These are phyloP conservation scores for Colletotrichum destructivum DNA, from an alignment of 2,329 filamentous ascomycete species.

Conservation along the genomic window DNA sequence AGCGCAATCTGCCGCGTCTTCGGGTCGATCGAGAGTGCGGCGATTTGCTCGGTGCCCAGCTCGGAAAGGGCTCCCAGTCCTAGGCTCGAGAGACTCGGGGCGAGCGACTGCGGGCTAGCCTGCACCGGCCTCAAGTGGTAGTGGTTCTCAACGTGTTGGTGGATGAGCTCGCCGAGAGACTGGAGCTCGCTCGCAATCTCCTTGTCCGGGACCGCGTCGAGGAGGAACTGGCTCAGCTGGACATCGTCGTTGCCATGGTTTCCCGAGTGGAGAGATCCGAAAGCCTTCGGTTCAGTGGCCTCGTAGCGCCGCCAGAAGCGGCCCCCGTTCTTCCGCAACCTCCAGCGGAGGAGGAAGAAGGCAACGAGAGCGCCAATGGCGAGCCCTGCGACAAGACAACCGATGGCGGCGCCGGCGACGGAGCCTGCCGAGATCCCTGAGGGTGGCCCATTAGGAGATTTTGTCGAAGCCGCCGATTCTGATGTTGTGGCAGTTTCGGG, in stretches of 20 bases:
- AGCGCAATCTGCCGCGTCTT: conserved; percentile 52
- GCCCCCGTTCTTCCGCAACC: too few relatives aligned
- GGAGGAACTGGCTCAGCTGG: conserved; percentile 54
- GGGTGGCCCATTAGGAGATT: too few relatives aligned
- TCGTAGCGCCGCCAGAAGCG: conserved; percentile 13
- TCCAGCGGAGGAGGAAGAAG: too few relatives aligned
- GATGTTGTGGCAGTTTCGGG: too few relatives aligned
- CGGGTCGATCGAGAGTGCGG: conserved; percentile 51
- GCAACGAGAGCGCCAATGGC: too few relatives aligned
- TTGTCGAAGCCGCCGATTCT: too few relatives aligned
- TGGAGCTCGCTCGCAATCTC: conserved; percentile 52
- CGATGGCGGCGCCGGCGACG: too few relatives aligned
- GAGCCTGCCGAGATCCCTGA: too few relatives aligned
- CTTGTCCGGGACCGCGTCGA: conserved; percentile 55
- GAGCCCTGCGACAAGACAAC: too few relatives aligned
- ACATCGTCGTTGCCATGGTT: conserved; percentile 42
- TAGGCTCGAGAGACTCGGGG: conserved; percentile 46
- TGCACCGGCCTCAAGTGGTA: conserved; percentile 52
- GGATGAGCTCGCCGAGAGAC: conserved; percentile 53
- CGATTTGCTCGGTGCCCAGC: conserved; percentile 44
- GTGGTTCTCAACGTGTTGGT: conserved; percentile 57
- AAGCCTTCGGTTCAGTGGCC: background rate
- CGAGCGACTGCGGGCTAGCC: conserved; percentile 42
- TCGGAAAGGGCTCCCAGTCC: conserved; percentile 45
- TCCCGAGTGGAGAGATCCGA: background rate